phyloP scores from a whole-genome alignment of 1,284 basidiomycete genomes.

The Neotropicomus parvogracilis region DNA sequence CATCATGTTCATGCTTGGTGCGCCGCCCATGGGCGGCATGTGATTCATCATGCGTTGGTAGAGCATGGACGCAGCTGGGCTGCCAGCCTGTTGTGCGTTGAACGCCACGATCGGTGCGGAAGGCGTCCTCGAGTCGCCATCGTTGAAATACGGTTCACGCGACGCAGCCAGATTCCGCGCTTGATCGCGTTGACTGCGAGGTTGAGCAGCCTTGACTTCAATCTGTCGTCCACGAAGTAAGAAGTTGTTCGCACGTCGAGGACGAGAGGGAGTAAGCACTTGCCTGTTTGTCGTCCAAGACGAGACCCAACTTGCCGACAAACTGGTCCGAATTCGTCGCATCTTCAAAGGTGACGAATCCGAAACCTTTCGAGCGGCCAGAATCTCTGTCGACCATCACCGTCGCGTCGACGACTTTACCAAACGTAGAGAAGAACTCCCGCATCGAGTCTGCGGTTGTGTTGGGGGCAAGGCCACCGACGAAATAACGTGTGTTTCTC shows the following conservation, averaged over 20 bases:
- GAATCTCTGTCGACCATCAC: conserved; percentile 94
- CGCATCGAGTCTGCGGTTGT: conserved; percentile 84
- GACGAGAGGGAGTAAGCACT: conserved; percentile 9
- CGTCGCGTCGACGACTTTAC: conserved; percentile 84
- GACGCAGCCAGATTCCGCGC: conserved; percentile 32
- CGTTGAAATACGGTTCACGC: conserved; percentile 33
- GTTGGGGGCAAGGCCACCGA: conserved; percentile 77
- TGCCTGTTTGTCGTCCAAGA: conserved; percentile 79
- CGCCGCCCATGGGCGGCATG: conserved; percentile 42
- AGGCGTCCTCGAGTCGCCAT: conserved; percentile 33
- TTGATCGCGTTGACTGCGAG: conserved; percentile 64
- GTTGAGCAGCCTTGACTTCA: conserved; percentile 84
- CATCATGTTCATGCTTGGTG: conserved; percentile 34
- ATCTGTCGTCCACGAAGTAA: conserved; percentile 47
- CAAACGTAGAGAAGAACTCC: conserved; percentile 72
- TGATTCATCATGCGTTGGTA: conserved; percentile 59
- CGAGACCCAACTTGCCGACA: conserved; percentile 64
- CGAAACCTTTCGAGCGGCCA: conserved; percentile 88
- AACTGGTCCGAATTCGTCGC: conserved; percentile 67
- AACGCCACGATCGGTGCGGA: conserved; percentile 30
- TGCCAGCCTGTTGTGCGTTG: conserved; percentile 34
- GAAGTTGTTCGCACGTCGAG: not conserved
- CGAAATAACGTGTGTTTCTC: conserved; percentile 82
- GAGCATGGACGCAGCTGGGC: conserved; percentile 51
- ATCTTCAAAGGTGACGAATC: conserved; percentile 90